Conservation (phyloP, 2,329 filamentous ascomycete species). For the Annulohypoxylon truncatum region DNA sequence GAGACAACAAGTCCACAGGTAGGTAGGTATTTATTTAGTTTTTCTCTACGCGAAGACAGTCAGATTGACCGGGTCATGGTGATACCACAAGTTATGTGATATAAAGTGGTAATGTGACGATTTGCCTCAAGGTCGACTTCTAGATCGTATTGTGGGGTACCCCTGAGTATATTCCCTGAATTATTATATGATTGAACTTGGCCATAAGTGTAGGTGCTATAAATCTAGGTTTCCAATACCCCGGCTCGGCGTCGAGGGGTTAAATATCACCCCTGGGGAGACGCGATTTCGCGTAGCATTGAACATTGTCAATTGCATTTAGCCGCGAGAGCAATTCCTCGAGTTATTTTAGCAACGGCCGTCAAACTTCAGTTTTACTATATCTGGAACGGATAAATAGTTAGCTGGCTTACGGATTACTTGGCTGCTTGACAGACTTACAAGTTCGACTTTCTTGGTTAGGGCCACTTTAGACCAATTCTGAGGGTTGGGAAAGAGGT, state of each 20-base stretch:
- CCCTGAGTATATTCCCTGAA: slow-evolving; percentile 1
- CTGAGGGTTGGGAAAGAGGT: background rate
- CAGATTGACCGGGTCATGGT: slow-evolving; percentile 24
- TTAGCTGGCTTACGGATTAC: slow-evolving; percentile 13
- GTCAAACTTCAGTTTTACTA: slow-evolving; percentile 15
- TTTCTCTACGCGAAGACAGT: background rate
- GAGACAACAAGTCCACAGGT: slow-evolving; percentile 10
- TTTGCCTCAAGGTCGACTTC: slow-evolving; percentile 24
- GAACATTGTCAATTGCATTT: slow-evolving; percentile 16
- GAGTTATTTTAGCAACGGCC: slow-evolving; percentile 16
- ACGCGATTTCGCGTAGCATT: slow-evolving; percentile 20
- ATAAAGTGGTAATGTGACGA: slow-evolving; percentile 25
- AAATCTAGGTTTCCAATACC: slow-evolving; percentile 25
- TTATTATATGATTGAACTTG: slow-evolving; percentile 20
- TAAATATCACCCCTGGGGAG: slow-evolving; percentile 10
- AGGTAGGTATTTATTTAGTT: slow-evolving; percentile 20
- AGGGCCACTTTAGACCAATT: background rate
- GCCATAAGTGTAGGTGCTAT: slow-evolving; percentile 9
- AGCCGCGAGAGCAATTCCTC: slow-evolving; percentile 26
- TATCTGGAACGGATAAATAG: slow-evolving; percentile 32
- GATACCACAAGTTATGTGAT: slow-evolving; percentile 20
- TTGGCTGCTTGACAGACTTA: background rate
- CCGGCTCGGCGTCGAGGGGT: slow-evolving; percentile 42
- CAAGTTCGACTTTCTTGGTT: background rate
- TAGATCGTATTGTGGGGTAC: slow-evolving; percentile 28